phyloP scores from a whole-genome alignment of 257 asterid genomes.

The Salvia miltiorrhiza region DNA sequence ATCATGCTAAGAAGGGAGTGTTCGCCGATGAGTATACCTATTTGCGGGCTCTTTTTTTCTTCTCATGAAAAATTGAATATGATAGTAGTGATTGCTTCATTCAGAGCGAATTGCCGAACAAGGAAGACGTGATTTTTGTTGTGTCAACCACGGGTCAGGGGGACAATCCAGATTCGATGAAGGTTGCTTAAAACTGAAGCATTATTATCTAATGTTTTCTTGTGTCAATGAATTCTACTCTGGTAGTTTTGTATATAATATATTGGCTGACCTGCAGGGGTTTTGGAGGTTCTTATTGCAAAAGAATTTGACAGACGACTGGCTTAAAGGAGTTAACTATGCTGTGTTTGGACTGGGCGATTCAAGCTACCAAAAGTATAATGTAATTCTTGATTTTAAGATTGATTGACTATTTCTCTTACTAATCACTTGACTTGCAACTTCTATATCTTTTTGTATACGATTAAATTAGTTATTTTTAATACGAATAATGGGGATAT shows the following conservation, averaged over 20 bases:
- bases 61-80: not conserved
- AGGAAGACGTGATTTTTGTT: conserved; percentile 63
- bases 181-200: conserved; percentile 42
- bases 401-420: not conserved
- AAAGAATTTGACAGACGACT: conserved; percentile 58
- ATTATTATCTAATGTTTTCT: not conserved
- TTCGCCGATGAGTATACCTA: not conserved
- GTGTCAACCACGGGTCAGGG: conserved; percentile 99
- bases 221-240: conserved; percentile 7
- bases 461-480: not conserved
- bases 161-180: conserved; percentile 86
- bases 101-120: conserved; percentile 57
- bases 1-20: not conserved
- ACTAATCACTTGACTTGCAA: not conserved
- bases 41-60: not conserved
- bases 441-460: not conserved
- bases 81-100: conserved; percentile 8
- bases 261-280: conserved; percentile 42
- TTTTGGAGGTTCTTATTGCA: conserved; percentile 94
- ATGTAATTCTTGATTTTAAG: conserved; percentile 46
- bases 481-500: not conserved
- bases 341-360: conserved; percentile 98
- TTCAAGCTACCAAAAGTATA: conserved; percentile 96
- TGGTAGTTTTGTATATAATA: not conserved
- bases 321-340: conserved; percentile 84